Evolutionary conservation across 2,329 filamentous ascomycete genomes (phyloP), one percentile per base, ranked within the genome.

Genomic region (Nemania serpens): DNA sequence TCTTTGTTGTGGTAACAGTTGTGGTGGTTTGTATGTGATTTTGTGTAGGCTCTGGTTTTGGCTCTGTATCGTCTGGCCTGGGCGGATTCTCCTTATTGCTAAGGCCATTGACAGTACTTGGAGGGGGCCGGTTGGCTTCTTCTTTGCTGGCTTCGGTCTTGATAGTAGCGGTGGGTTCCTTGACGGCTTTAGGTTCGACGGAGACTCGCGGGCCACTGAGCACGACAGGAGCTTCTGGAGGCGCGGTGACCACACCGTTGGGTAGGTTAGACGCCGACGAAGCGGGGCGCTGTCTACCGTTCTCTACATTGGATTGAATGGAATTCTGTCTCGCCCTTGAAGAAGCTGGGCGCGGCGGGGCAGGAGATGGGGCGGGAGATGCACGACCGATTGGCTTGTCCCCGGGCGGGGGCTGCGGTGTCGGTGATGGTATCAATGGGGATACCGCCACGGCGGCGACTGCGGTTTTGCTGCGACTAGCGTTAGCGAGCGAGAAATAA

Each of bases 291-390:
- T 81, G 76, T 57, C 82, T 81, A 56, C 76, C 71, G 63, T 80
- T 82, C 61, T 91, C 87, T 36, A 78, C 78, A 53, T 76, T 78
- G n/a, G 84, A 83, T 59, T 86, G 84, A 56, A 85, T 83, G 15
- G 90, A 91, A 70, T 90, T 93, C 72, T 93, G 91, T 70, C 92
- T 87, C 39, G 87, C 86, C 67, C 91, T 86, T 5, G 89, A 87
- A 5, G 88, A 88, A 52, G 85, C 81, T 12, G 91, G 88, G 45
- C 89, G 85, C 59, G 85, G 78, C 33, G 78, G 75, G 60, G 77
- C 76, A 51, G 77, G 75, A 6, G 88, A 47, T 20, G 72, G 88
- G 9, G 82, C 85, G 29, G 90, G 89, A 42, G 88, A 91, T 55
- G 71, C 79, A 64, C 78, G 81, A 67, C 73, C 79, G 55, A 74